These are phyloP conservation scores for Aureobasidium sp. DNA, from an alignment of 2,329 filamentous ascomycete species.

Conservation along the genomic window DNA sequence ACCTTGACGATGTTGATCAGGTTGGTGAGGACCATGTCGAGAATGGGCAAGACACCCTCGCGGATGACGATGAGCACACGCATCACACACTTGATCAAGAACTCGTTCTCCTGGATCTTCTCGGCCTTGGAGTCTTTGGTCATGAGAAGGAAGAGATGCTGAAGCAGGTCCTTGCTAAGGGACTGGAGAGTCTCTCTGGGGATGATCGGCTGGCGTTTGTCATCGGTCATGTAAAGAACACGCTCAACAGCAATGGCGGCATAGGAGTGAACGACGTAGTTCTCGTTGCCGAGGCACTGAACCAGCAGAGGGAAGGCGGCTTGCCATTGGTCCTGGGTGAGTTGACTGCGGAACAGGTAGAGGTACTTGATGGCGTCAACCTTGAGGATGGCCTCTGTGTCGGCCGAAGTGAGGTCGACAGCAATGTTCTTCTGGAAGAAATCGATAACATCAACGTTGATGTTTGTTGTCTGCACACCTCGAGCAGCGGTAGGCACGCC, in stretches of 20 bases:
- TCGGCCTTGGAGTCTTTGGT: slow-evolving; percentile 75
- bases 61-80: slow-evolving; percentile 89
- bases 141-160: slow-evolving; percentile 85
- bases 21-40: slow-evolving; percentile 72
- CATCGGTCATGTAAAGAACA: slow-evolving; percentile 74
- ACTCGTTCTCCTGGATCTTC: slow-evolving; percentile 98
- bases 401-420: slow-evolving; percentile 67
- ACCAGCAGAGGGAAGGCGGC: slow-evolving; percentile 82
- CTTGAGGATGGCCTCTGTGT: slow-evolving; percentile 76
- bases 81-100: slow-evolving; percentile 98
- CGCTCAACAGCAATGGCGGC: slow-evolving; percentile 94
- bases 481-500: slow-evolving; percentile 78
- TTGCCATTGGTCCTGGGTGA: slow-evolving; percentile 87
- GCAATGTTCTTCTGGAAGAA: slow-evolving; percentile 94
- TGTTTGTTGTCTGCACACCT: slow-evolving; percentile 83
- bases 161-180: slow-evolving; percentile 74
- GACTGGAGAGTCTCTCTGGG: slow-evolving; percentile 64
- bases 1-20: slow-evolving; percentile 83
- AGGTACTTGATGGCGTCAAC: slow-evolving; percentile 98
- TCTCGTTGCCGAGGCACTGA: slow-evolving; percentile 77
- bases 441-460: slow-evolving; percentile 68
- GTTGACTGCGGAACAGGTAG: slow-evolving; percentile 91
- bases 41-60: slow-evolving; percentile 65
- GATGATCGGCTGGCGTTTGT: slow-evolving; percentile 69
- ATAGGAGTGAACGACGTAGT: slow-evolving; percentile 97